Percentiles rank a stretch among this genome's conserved stretches.
Conservation (phyloP, 768 basidiomycete genomes). For the Auricularia sp. region DNA sequence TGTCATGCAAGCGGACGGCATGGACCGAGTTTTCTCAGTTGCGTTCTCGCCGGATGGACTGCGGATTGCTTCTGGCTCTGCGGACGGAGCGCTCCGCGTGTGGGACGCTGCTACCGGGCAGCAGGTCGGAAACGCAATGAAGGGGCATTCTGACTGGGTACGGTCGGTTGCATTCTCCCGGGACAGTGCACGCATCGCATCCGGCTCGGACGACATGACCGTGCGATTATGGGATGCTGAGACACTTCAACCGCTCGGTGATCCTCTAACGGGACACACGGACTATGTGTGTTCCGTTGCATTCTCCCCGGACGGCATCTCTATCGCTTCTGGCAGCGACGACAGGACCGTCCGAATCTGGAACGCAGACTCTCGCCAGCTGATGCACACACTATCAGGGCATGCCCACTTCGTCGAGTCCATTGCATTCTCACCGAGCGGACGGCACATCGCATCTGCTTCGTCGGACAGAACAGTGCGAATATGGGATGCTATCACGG, state of each 20-base stretch:
- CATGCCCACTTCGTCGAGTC: slow-evolving; percentile 12
- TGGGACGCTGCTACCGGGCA: no score
- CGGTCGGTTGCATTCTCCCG: no score
- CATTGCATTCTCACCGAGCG: slow-evolving; percentile 21
- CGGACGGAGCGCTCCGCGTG: no score
- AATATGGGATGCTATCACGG: slow-evolving; percentile 23
- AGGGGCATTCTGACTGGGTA: no score
- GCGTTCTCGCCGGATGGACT: no score
- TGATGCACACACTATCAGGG: background rate
- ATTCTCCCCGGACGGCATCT: background rate
- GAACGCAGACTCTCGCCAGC: slow-evolving; percentile 13
- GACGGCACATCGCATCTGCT: slow-evolving; percentile 20
- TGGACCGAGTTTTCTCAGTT: no score
- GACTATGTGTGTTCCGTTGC: background rate
- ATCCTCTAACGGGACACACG: slow-evolving; percentile 8
- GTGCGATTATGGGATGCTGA: no score
- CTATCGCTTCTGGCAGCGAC: slow-evolving; percentile 13
- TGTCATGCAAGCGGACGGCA: no score
- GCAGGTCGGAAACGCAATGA: no score
- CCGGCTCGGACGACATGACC: no score
- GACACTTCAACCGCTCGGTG: slow-evolving; percentile 11
- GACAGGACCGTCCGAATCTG: slow-evolving; percentile 22
- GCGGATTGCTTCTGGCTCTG: no score
- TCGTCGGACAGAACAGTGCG: slow-evolving; percentile 21
- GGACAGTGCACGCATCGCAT: no score